Conservation (phyloP, 148 eudicot genomes). For the Diospyros lotus region DNA sequence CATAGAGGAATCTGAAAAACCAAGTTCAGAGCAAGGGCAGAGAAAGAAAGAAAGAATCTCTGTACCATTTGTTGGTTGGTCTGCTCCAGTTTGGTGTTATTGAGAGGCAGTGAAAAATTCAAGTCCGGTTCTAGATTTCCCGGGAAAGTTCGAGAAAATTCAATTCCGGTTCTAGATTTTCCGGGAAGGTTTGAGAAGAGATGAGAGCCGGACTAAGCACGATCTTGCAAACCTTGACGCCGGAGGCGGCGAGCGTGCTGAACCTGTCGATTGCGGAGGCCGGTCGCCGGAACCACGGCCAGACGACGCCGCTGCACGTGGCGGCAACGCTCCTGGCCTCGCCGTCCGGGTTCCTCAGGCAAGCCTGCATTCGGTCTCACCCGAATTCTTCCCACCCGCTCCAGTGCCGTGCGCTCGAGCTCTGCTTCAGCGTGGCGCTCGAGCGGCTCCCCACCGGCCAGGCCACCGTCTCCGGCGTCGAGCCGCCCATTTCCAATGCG, state of each 20-base stretch:
- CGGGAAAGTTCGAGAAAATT: not conserved
- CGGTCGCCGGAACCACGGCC: slow-evolving; percentile 75
- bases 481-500: slow-evolving; percentile 87
- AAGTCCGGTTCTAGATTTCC: not conserved
- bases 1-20: slow-evolving; percentile 16
- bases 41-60: not conserved
- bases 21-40: not conserved
- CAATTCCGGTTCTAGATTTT: not conserved
- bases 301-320: slow-evolving; percentile 91
- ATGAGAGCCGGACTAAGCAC: slow-evolving; percentile 89
- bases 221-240: slow-evolving; percentile 88
- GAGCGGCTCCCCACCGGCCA: slow-evolving; percentile 73
- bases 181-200: not conserved
- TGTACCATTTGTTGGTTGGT: not conserved
- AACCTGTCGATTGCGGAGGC: slow-evolving; percentile 88
- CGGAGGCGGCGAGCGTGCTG: slow-evolving; percentile 69
- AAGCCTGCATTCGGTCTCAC: slow-evolving; percentile 88
- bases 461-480: slow-evolving; percentile 18
- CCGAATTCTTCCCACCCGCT: slow-evolving; percentile 93
- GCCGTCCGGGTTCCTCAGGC: slow-evolving; percentile 63
- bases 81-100: not conserved
- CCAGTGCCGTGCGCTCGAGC: slow-evolving; percentile 91
- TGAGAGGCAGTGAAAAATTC: not conserved
- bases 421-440: slow-evolving; percentile 87
- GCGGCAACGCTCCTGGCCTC: slow-evolving; percentile 76